phyloP scores from a whole-genome alignment of 2,329 filamentous ascomycete species.

The Hirsutella rhossiliensis region DNA sequence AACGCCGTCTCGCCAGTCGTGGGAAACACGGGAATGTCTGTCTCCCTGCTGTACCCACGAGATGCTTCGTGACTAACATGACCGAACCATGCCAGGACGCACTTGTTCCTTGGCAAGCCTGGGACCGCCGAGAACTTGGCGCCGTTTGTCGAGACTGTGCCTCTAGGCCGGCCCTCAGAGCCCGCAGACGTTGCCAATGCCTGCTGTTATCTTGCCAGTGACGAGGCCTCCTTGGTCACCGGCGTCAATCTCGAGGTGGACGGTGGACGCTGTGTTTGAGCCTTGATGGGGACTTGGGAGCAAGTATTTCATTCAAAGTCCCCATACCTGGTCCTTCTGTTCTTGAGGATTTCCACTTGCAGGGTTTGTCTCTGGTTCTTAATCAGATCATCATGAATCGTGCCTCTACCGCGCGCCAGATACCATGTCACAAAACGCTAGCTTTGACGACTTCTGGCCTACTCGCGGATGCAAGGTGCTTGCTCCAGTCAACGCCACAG shows the following conservation, averaged over 20 bases:
- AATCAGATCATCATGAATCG: no score
- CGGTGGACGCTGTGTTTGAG: conserved; percentile 15
- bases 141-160: conserved; percentile 40
- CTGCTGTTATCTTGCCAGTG: conserved; percentile 56
- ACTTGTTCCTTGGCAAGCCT: conserved; percentile 45
- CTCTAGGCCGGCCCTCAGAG: conserved; percentile 41
- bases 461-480: no score
- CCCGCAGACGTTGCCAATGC: conserved; percentile 59
- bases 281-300: neutral
- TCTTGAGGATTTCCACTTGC: no score
- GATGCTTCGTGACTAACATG: neutral
- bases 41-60: neutral
- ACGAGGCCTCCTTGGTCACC: conserved; percentile 61
- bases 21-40: conserved; percentile 49
- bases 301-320: neutral
- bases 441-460: no score
- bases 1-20: conserved; percentile 61
- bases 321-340: neutral
- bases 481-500: no score
- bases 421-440: no score
- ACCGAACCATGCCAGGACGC: conserved; percentile 16
- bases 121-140: conserved; percentile 50
- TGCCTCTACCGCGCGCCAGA: no score
- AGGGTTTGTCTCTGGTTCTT: no score
- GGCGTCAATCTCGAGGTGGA: conserved; percentile 51